Percentiles rank a stretch among this genome's conserved stretches.
Evolutionary conservation across 768 basidiomycete genomes (phyloP).

Genomic region (Suillus cothurnatus): DNA sequence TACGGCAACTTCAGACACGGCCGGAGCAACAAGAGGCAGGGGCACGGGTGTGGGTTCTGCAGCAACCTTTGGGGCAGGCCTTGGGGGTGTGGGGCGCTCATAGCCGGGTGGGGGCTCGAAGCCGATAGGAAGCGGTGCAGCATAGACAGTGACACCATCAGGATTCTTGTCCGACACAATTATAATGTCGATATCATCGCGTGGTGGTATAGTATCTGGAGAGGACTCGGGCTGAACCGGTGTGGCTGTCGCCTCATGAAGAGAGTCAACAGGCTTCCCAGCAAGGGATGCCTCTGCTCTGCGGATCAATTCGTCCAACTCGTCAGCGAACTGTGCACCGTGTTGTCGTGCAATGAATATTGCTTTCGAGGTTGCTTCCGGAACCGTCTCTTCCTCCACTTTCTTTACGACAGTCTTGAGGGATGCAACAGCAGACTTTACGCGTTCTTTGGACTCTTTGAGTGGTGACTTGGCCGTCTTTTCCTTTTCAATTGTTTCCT

Average conservation of each 20-base stretch:
- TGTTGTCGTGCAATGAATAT: slow-evolving; percentile 47
- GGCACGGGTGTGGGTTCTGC: slow-evolving; percentile 33
- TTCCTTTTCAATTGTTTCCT: slow-evolving; percentile 40
- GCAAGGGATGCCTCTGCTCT: slow-evolving; percentile 75
- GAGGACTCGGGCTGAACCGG: slow-evolving; percentile 27
- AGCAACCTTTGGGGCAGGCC: slow-evolving; percentile 37
- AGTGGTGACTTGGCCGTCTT: slow-evolving; percentile 36
- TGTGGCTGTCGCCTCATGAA: slow-evolving; percentile 26
- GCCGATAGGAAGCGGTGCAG: slow-evolving; percentile 81
- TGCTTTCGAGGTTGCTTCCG: slow-evolving; percentile 35
- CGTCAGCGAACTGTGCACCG: slow-evolving; percentile 56
- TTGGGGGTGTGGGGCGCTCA: slow-evolving; percentile 57
- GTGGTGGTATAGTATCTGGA: slow-evolving; percentile 27
- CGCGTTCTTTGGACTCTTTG: slow-evolving; percentile 46
- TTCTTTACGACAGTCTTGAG: slow-evolving; percentile 54
- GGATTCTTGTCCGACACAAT: slow-evolving; percentile 24
- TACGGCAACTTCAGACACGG: slow-evolving; percentile 65
- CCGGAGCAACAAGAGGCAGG: slow-evolving; percentile 82
- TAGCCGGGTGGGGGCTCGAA: slow-evolving; percentile 95
- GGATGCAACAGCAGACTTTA: slow-evolving; percentile 42
- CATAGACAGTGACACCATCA: slow-evolving; percentile 52
- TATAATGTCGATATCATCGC: slow-evolving; percentile 28
- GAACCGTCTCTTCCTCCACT: slow-evolving; percentile 30
- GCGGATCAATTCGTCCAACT: slow-evolving; percentile 64
- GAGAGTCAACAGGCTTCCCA: slow-evolving; percentile 38